Evolutionary conservation across 352 stramenopile species (phyloP), one percentile per base, ranked within the genome.

Genomic region (Pythium diclinum): DNA sequence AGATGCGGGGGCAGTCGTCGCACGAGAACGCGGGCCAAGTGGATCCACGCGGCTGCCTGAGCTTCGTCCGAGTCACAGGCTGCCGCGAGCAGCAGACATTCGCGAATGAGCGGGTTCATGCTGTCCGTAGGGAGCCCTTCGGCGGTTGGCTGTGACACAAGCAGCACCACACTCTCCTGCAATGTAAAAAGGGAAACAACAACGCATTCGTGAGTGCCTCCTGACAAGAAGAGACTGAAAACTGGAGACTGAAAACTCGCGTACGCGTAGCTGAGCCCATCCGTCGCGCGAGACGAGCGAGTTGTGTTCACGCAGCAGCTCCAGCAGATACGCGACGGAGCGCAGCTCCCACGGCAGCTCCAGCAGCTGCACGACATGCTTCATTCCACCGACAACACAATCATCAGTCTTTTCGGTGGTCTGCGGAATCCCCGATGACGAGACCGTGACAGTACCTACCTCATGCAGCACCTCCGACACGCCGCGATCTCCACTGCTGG

Each of bases 341-440:
- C 68, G 53, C 23, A 65, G 63, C 16, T 67, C 78, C 85, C 85
- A 94, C 33, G 80, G 83, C 56, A 92, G 63, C 57, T 88, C 82
- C 21, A 94, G 52, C 32, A 94, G 57, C 47, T 77, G 78, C 7
- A 78, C 77, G n/a, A 91, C 58, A 21, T 79, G 79, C 80, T 89
- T 28, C 25, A 7, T 6, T 34, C 1, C 25, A 46, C 11, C 21
- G 42, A 19, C 28, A 16, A 16, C 46, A 58, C 57, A 56, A 25
- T 14, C 7, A 14, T 40, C 40, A 25, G 40, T 47, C 40, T 3
- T 6, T 47, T 17, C 14, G 14, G 5, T 42, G 9, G 36, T 16
- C 16, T 14, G 8, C 36, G 13, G 10, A 16, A 17, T 42, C 25
- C 5, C 10, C n/a, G 11, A 42, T 42, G 10, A 11, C n/a, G 36